These are phyloP conservation scores for Penicillium sclerotigenum DNA, from an alignment of 2,329 filamentous ascomycete species.

Conservation along the genomic window DNA sequence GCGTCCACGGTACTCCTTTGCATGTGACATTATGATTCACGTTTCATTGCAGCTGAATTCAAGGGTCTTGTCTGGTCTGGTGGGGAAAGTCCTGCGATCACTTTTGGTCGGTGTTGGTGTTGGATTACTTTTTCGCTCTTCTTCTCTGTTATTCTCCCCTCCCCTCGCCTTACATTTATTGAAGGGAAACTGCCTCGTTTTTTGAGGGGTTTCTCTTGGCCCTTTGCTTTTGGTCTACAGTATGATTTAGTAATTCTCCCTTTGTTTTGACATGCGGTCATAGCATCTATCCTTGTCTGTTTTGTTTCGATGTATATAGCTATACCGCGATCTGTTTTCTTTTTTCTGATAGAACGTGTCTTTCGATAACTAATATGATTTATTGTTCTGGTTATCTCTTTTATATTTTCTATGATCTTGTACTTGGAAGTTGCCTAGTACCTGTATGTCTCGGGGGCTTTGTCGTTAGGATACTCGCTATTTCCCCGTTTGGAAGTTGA, in stretches of 20 bases:
- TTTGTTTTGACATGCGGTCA: slow-evolving; percentile 12
- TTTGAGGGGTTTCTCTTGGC: not conserved
- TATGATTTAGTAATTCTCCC: slow-evolving; percentile 25
- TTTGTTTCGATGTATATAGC: slow-evolving; percentile 26
- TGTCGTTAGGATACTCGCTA: not conserved
- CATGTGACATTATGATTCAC: slow-evolving; percentile 31
- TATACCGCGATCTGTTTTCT: slow-evolving; percentile 14
- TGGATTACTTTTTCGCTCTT: slow-evolving; percentile 16
- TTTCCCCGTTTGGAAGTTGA: not conserved
- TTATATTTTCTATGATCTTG: not conserved
- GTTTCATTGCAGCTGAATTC: slow-evolving; percentile 25
- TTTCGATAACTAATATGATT: slow-evolving; percentile 19
- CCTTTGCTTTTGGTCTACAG: slow-evolving; percentile 10
- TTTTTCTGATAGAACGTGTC: slow-evolving; percentile 21
- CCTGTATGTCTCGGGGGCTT: not conserved
- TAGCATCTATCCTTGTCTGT: slow-evolving; percentile 15
- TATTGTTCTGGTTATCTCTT: slow-evolving; percentile 9
- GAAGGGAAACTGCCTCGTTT: not conserved
- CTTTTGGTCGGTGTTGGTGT: slow-evolving; percentile 26
- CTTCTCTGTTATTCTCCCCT: slow-evolving; percentile 2
- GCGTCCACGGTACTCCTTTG: slow-evolving; percentile 12
- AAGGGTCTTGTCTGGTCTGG: slow-evolving; percentile 12
- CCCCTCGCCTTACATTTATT: slow-evolving; percentile 1
- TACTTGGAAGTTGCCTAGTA: not conserved
- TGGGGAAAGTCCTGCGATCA: slow-evolving; percentile 14